A percentile compares a stretch with the other conserved stretches of the same genome.
Evolutionary conservation across 257 asterid genomes (phyloP).

Genomic region (Echites panduratus): DNA sequence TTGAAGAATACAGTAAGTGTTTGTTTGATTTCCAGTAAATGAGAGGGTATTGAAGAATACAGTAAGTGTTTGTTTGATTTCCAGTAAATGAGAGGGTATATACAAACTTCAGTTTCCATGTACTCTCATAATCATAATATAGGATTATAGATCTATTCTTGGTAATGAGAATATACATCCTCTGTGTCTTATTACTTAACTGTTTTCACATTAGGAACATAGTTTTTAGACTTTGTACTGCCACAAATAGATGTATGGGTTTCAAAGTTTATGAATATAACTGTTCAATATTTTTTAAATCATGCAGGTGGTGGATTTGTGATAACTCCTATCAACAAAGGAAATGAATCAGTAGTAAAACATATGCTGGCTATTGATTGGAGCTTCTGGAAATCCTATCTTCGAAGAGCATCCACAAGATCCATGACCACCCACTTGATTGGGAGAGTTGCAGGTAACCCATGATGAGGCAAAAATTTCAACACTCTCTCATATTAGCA

Average conservation of each 20-base stretch:
- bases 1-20: neutral
- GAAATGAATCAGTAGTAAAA: slow-evolving; percentile 72
- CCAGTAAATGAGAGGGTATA: neutral
- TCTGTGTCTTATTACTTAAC: neutral
- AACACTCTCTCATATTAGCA: slow-evolving; percentile 6
- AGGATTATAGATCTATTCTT: neutral
- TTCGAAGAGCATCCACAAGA: slow-evolving; percentile 60
- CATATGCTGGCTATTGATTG: slow-evolving; percentile 98
- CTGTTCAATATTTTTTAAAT: neutral
- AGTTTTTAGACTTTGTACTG: neutral
- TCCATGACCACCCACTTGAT: slow-evolving; percentile 73
- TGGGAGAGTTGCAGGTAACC: slow-evolving; percentile 72
- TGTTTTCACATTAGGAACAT: too few species aligned
- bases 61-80: neutral
- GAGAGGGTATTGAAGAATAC: neutral
- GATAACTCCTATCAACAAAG: slow-evolving; percentile 75
- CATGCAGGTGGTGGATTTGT: slow-evolving; percentile 91
- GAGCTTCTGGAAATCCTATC: slow-evolving; percentile 79
- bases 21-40: neutral
- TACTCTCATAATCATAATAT: neutral
- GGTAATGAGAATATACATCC: neutral
- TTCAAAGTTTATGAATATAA: neutral
- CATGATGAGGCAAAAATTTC: neutral
- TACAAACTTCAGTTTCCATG: neutral
- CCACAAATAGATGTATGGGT: neutral